Percentiles rank a stretch among this genome's conserved stretches.
phyloP scores from a whole-genome alignment of 345 rosid genomes.

The Physaria fendleri region DNA sequence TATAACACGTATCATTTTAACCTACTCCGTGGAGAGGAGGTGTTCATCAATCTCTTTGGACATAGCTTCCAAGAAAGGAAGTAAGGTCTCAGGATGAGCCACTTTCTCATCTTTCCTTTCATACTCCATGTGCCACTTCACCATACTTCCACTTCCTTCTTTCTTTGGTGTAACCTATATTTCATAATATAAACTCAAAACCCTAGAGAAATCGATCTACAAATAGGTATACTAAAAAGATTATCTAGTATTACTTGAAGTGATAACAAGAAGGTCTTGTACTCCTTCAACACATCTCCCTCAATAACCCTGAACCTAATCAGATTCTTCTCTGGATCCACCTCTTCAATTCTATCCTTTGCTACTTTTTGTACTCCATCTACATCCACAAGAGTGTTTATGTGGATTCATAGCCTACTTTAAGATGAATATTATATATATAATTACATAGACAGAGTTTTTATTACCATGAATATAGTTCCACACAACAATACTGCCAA shows the following conservation, averaged over 20 bases:
- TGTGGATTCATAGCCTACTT: background rate
- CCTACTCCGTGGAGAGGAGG: background rate
- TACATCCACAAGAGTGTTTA: background rate
- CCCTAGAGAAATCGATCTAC: background rate
- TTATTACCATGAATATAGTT: conserved; percentile 7
- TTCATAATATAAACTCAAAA: background rate
- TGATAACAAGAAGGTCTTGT: conserved; percentile 6
- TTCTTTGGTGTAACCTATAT: conserved; percentile 8
- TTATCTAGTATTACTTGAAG: background rate
- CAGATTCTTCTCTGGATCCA: conserved; percentile 17
- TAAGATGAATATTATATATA: background rate
- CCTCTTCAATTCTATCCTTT: conserved; percentile 12
- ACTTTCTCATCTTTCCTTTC: background rate
- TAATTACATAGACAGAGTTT: background rate
- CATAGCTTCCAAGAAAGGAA: conserved; percentile 20
- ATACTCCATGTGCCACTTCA: conserved; percentile 15
- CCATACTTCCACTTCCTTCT: conserved; percentile 6
- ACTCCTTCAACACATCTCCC: conserved; percentile 13
- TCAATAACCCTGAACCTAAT: background rate
- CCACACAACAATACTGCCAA: conserved; percentile 15
- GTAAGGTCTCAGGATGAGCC: background rate
- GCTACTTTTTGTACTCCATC: conserved; percentile 19
- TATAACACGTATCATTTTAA: background rate
- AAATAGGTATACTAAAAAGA: too few species aligned
- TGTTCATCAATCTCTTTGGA: conserved; percentile 18